Evolutionary conservation across 495 filamentous ascomycete species (phyloP).

Genomic region (Penicillium salamii): DNA sequence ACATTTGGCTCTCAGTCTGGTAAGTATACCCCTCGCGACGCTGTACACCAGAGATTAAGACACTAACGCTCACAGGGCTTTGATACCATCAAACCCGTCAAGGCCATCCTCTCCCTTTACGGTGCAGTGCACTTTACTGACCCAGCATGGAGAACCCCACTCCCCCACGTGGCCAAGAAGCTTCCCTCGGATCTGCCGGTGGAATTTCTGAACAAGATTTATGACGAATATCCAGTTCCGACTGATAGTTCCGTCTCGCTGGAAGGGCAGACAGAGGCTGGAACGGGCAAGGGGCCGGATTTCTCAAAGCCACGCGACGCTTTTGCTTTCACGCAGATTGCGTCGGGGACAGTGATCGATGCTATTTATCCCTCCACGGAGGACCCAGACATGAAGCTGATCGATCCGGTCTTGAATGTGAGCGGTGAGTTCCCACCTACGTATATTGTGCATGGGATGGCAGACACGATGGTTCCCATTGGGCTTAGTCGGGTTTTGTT

Average conservation of each 20-base stretch:
- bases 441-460: conserved; percentile 43
- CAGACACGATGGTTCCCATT: conserved; percentile 43
- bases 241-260: conserved; percentile 31
- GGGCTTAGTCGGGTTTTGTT: conserved; percentile 26
- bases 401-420: not conserved
- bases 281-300: conserved; percentile 21
- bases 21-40: conserved; percentile 27
- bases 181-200: conserved; percentile 13
- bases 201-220: conserved; percentile 23
- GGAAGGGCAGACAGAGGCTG: conserved; percentile 27
- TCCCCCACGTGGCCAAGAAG: conserved; percentile 58
- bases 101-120: conserved; percentile 37
- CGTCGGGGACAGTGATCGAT: not conserved
- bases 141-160: conserved; percentile 55
- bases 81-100: conserved; percentile 17
- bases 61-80: conserved; percentile 22
- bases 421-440: conserved; percentile 27
- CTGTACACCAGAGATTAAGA: conserved; percentile 35
- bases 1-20: conserved; percentile 46
- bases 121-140: conserved; percentile 34
- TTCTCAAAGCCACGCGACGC: conserved; percentile 32
- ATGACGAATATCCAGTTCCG: conserved; percentile 26
- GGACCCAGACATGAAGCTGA: conserved; percentile 19
- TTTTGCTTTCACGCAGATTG: conserved; percentile 36
- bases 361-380: conserved; percentile 19